Evolutionary conservation across 345 rosid genomes (phyloP).

Genomic region (Isatis tinctoria): DNA sequence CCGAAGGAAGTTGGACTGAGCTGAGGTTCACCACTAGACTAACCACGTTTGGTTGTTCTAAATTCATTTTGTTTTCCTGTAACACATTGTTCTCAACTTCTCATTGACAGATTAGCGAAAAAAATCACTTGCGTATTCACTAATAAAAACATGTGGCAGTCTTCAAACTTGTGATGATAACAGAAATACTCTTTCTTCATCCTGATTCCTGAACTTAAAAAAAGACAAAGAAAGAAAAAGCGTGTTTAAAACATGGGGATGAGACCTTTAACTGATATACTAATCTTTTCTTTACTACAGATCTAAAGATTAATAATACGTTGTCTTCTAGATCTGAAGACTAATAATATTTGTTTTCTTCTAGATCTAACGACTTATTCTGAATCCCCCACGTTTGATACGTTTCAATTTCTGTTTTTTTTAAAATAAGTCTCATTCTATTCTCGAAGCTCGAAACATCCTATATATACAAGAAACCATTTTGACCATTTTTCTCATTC

Average conservation of each 20-base stretch:
- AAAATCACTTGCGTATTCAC: background rate
- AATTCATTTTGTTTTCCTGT: background rate
- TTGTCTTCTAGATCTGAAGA: constrained; percentile 8
- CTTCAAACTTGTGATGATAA: background rate
- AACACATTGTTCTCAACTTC: background rate
- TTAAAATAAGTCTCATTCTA: background rate
- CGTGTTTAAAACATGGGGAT: constrained; percentile 26
- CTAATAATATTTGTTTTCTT: constrained; percentile 1
- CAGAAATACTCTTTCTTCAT: background rate
- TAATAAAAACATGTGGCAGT: background rate
- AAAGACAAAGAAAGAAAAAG: background rate
- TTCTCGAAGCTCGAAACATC: background rate
- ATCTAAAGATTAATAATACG: constrained; percentile 9
- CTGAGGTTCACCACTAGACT: too few relatives aligned
- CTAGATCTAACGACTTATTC: constrained; percentile 12
- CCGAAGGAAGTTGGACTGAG: too few relatives aligned
- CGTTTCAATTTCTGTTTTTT: background rate
- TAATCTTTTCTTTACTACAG: background rate
- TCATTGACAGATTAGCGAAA: background rate
- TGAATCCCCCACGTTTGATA: constrained; percentile 24
- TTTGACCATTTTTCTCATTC: constrained; percentile 20
- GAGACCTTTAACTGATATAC: background rate
- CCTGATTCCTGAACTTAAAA: background rate
- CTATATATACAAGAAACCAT: constrained; percentile 10
- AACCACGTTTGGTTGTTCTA: too few relatives aligned